These are phyloP conservation scores for Helichrysum umbraculigerum DNA, from an alignment of 129 eudicot genomes.

Conservation along the genomic window DNA sequence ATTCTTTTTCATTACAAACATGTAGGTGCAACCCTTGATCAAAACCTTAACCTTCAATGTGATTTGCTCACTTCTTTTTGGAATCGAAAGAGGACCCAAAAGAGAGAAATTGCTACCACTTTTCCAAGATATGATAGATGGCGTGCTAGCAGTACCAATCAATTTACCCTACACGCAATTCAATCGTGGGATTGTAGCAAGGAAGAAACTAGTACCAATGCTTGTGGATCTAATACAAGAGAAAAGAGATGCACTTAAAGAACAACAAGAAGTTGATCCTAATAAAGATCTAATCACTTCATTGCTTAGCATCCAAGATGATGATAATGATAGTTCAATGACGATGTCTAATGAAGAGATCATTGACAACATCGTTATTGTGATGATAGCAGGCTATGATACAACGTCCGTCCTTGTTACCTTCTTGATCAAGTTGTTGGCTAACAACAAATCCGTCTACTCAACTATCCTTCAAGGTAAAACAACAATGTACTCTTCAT, in stretches of 20 bases:
- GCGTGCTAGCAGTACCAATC: conserved; percentile 40
- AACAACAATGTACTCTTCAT: not conserved
- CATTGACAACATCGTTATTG: conserved; percentile 33
- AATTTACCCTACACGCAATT: conserved; percentile 42
- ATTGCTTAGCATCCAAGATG: conserved; percentile 30
- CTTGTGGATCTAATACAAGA: conserved; percentile 36
- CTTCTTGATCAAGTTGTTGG: conserved; percentile 42
- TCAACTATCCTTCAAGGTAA: conserved; percentile 29
- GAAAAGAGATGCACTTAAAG: conserved; percentile 28
- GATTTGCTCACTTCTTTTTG: conserved; percentile 41
- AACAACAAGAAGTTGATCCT: conserved; percentile 21
- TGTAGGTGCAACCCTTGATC: conserved; percentile 41
- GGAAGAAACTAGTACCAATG: conserved; percentile 31
- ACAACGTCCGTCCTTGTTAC: conserved; percentile 43
- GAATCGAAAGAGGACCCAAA: conserved; percentile 45
- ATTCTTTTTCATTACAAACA: not conserved
- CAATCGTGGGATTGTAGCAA: conserved; percentile 35
- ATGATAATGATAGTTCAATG: conserved; percentile 12
- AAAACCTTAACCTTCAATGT: conserved; percentile 45
- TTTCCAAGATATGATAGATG: conserved; percentile 33
- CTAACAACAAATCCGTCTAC: conserved; percentile 29
- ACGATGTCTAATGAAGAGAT: conserved; percentile 42
- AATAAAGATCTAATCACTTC: conserved; percentile 41
- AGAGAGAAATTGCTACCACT: conserved; percentile 35
- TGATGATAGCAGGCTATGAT: conserved; percentile 49